A percentile compares a stretch with the other conserved stretches of the same genome.
These are phyloP conservation scores for Talaromyces sp. DNA, from an alignment of 2,329 filamentous ascomycete species.

Conservation along the genomic window DNA sequence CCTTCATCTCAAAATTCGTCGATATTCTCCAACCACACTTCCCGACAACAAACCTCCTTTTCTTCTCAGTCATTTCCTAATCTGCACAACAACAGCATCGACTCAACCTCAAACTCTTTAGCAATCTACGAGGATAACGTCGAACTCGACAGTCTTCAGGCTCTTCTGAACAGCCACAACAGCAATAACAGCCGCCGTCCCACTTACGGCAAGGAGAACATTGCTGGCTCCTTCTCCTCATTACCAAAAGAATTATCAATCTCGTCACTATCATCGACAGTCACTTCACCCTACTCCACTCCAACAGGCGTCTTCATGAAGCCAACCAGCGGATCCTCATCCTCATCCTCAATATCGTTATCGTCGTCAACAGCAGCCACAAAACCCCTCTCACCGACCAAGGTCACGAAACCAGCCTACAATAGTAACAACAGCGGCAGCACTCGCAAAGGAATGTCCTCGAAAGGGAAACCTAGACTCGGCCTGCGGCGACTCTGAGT, in stretches of 20 bases:
- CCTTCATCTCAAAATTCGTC: constrained; percentile 36
- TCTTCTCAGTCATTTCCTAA: background rate
- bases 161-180: constrained; percentile 1
- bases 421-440: constrained; percentile 8
- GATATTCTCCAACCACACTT: constrained; percentile 22
- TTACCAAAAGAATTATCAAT: constrained; percentile 5
- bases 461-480: constrained; percentile 32
- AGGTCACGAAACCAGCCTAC: constrained; percentile 21
- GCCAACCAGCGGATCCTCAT: constrained; percentile 3
- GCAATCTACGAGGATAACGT: constrained; percentile 29
- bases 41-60: background rate
- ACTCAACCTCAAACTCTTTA: constrained; percentile 14
- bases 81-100: background rate
- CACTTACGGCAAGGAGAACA: constrained; percentile 15
- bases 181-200: background rate
- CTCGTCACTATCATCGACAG: background rate
- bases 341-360: constrained; percentile 1
- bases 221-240: constrained; percentile 1
- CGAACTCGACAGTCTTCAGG: constrained; percentile 5
- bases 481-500: constrained; percentile 35
- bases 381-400: constrained; percentile 20
- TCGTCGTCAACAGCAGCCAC: constrained; percentile 6
- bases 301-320: constrained; percentile 12
- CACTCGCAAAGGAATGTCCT: constrained; percentile 27
- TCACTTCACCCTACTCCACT: background rate